These are phyloP conservation scores for Sclerotinia sclerotiorum DNA, from an alignment of 2,329 filamentous ascomycete genomes.

Conservation along the genomic window DNA sequence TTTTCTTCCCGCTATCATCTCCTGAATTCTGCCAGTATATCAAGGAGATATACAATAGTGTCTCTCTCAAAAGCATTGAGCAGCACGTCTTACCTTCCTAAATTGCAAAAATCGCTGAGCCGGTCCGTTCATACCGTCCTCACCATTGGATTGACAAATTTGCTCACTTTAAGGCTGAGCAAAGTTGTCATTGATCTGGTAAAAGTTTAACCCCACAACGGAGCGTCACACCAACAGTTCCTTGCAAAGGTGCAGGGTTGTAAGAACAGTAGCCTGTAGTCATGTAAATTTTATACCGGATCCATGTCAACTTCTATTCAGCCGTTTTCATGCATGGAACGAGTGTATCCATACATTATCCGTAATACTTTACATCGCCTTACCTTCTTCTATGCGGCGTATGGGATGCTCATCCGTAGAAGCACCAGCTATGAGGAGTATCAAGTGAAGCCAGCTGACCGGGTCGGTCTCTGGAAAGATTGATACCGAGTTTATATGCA, in stretches of 20 bases:
- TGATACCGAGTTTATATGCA: constrained; percentile 7
- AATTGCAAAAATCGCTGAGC: constrained; percentile 28
- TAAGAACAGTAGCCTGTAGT: constrained; percentile 22
- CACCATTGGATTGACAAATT: constrained; percentile 3
- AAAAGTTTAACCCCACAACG: constrained; percentile 1
- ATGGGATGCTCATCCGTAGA: constrained; percentile 35
- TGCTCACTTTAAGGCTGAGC: constrained; percentile 1
- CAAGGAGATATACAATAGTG: constrained; percentile 1
- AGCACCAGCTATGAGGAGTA: constrained; percentile 35
- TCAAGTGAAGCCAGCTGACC: constrained; percentile 37
- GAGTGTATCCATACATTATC: constrained; percentile 26
- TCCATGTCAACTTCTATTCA: constrained; percentile 29
- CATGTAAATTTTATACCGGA: constrained; percentile 25
- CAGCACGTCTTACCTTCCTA: constrained; percentile 12
- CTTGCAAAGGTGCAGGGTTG: constrained; percentile 23
- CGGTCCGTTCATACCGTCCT: constrained; percentile 36
- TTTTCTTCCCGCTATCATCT: not conserved
- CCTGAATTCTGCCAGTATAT: not conserved
- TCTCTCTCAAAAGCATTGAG: not conserved
- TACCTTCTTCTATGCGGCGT: constrained; percentile 28
- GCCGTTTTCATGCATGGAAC: constrained; percentile 31
- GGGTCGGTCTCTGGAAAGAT: constrained; percentile 20
- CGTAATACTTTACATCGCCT: constrained; percentile 24
- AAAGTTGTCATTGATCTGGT: constrained; percentile 2
- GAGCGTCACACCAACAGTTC: constrained; percentile 15